Conservation (phyloP, 2,329 filamentous ascomycete species). For the Claviceps arundinis region DNA sequence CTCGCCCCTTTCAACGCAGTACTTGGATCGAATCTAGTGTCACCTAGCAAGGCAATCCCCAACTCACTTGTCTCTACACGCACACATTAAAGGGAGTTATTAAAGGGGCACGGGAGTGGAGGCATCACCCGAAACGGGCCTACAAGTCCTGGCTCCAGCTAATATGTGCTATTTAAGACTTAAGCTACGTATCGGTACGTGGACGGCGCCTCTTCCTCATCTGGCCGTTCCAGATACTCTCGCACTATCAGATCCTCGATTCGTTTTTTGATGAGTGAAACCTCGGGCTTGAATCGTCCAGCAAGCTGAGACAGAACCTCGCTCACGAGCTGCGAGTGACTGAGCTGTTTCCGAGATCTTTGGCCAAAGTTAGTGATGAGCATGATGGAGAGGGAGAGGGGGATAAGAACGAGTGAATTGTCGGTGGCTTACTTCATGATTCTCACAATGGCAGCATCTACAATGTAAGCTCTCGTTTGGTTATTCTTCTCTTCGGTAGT, state of each 20-base stretch:
- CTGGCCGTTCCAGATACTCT: conserved; percentile 60
- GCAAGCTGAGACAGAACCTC: conserved; percentile 60
- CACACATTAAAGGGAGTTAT: not conserved
- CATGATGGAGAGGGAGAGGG: not conserved
- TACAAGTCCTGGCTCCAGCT: not conserved
- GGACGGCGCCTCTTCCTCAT: conserved; percentile 51
- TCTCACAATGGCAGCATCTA: conserved; percentile 65
- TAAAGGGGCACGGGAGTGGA: not conserved
- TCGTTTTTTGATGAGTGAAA: conserved; percentile 67
- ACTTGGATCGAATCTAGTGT: no score
- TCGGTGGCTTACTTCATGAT: conserved; percentile 64
- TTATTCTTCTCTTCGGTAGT: conserved; percentile 66
- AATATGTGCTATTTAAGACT: conserved; percentile 27
- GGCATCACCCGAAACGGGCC: not conserved
- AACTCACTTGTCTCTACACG: no score
- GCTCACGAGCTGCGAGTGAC: conserved; percentile 54
- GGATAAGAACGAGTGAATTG: not conserved
- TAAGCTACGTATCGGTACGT: conserved; percentile 54
- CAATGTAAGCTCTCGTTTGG: conserved; percentile 54
- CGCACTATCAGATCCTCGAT: conserved; percentile 65
- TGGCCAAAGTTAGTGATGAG: not conserved
- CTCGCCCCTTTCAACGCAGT: no score
- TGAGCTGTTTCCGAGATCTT: conserved; percentile 60
- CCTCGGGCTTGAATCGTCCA: conserved; percentile 60
- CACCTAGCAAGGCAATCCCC: no score